phyloP scores from a whole-genome alignment of 2,329 filamentous ascomycete genomes.

The Cyphellophora attinorum region DNA sequence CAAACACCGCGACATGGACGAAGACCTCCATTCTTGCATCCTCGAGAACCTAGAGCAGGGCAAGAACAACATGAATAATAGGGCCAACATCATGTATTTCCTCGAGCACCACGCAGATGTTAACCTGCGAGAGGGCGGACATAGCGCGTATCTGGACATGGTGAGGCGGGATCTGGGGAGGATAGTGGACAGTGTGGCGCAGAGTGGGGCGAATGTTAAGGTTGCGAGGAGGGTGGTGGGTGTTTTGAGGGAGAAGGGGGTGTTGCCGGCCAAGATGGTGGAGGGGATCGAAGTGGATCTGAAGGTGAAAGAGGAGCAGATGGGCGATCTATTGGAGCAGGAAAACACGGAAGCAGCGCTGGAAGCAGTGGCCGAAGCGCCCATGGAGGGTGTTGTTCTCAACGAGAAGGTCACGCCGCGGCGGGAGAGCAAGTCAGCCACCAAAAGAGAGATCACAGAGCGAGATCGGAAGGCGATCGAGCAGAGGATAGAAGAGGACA shows the following conservation, averaged over 20 bases:
- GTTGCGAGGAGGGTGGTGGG: constrained; percentile 75
- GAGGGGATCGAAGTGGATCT: constrained; percentile 74
- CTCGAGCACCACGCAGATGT: constrained; percentile 89
- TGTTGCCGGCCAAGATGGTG: constrained; percentile 66
- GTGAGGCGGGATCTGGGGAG: constrained; percentile 86
- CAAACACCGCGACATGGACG: constrained; percentile 87
- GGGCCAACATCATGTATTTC: constrained; percentile 99
- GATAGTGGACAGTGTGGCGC: constrained; percentile 85
- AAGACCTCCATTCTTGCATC: constrained; percentile 95
- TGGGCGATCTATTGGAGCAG: constrained; percentile 46
- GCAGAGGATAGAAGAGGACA: constrained; percentile 92
- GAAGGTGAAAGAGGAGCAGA: constrained; percentile 62
- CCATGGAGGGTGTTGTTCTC: constrained; percentile 25
- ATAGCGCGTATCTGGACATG: constrained; percentile 80
- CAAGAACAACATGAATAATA: constrained; percentile 83
- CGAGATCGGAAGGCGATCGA: constrained; percentile 85
- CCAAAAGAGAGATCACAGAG: constrained; percentile 27
- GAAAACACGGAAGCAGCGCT: constrained; percentile 24
- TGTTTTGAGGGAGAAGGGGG: constrained; percentile 59
- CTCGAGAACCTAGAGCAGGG: constrained; percentile 75
- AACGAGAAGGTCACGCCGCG: constrained; percentile 18
- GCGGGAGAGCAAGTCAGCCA: constrained; percentile 20
- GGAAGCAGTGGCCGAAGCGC: constrained; percentile 21
- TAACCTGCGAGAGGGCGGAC: constrained; percentile 59
- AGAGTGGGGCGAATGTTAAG: constrained; percentile 84